Evolutionary conservation across 352 stramenopile species (phyloP).

Genomic region (Pythium utonaiense): DNA sequence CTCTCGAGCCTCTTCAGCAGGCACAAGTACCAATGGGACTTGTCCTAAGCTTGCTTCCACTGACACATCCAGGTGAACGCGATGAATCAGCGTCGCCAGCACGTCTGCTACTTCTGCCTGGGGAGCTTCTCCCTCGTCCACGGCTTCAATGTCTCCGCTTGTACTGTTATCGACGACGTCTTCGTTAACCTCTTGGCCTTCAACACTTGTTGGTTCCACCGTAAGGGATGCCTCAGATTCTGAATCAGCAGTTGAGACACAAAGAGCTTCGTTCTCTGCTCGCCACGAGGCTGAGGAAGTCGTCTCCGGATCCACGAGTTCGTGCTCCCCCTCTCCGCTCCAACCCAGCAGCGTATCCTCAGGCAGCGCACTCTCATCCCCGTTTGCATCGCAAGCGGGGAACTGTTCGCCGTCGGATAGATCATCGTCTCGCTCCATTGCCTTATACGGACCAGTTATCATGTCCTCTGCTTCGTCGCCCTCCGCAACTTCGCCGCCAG

Average conservation of each 20-base stretch:
- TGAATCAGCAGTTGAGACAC: too few relatives aligned
- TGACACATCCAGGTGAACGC: not conserved
- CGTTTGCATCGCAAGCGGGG: not conserved
- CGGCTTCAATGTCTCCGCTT: too few relatives aligned
- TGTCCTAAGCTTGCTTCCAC: too few relatives aligned
- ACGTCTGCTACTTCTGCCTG: not conserved
- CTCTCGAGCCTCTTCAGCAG: too few relatives aligned
- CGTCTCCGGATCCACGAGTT: not conserved
- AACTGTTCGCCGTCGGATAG: not conserved
- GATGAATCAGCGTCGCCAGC: not conserved
- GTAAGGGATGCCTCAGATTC: too few relatives aligned
- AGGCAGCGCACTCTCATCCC: not conserved
- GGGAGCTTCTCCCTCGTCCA: not conserved
- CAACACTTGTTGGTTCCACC: too few relatives aligned
- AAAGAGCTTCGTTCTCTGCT: too few relatives aligned
- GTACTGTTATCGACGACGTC: not conserved
- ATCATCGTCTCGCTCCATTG: not conserved
- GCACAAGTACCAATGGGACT: too few relatives aligned
- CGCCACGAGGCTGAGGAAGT: too few relatives aligned
- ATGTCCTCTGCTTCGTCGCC: not conserved
- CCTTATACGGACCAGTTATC: too few relatives aligned
- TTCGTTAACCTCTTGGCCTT: not conserved
- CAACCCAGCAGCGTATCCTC: not conserved
- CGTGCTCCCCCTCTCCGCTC: not conserved
- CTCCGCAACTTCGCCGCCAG: not conserved